phyloP scores from a whole-genome alignment of 2,329 filamentous ascomycete species.

The Exophiala bonariae region DNA sequence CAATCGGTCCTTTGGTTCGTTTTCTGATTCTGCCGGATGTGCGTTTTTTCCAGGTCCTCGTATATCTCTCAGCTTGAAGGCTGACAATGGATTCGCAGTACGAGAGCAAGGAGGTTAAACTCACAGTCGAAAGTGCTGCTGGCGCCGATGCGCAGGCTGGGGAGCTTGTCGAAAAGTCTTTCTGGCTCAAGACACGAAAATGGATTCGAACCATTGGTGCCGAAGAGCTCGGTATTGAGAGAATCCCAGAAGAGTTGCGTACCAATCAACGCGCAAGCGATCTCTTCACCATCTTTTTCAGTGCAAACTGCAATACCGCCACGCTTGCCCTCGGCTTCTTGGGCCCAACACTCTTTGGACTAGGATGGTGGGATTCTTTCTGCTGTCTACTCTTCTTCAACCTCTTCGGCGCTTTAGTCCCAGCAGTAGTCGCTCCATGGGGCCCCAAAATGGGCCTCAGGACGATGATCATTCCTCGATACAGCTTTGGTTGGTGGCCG shows the following conservation, averaged over 20 bases:
- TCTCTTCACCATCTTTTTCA: conserved; percentile 25
- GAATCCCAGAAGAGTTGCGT: conserved; percentile 17
- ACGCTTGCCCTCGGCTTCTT: conserved; percentile 18
- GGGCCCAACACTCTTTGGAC: conserved; percentile 19
- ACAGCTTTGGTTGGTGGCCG: too few species aligned
- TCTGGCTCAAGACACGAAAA: conserved; percentile 8
- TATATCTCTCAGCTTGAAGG: too few species aligned
- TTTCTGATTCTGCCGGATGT: too few species aligned
- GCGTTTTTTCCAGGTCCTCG: too few species aligned
- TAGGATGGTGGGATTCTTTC: conserved; percentile 32
- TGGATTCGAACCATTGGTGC: conserved; percentile 22
- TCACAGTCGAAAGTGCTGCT: conserved; percentile 6
- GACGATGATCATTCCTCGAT: too few species aligned
- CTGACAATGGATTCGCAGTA: too few species aligned
- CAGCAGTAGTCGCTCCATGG: too few species aligned
- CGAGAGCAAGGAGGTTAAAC: conserved; percentile 5
- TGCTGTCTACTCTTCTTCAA: conserved; percentile 33
- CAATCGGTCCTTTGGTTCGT: too few species aligned
- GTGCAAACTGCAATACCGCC: conserved; percentile 21
- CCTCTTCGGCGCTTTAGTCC: conserved; percentile 28
- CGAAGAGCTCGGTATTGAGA: conserved; percentile 23
- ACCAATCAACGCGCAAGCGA: conserved; percentile 22
- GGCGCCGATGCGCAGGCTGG: not conserved
- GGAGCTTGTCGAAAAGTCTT: conserved; percentile 2
- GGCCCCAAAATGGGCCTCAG: too few species aligned